Percentiles rank a stretch among this genome's conserved stretches.
Evolutionary conservation across 805 yeast genomes (phyloP).

Genomic region (Saturnispora sanitii): DNA sequence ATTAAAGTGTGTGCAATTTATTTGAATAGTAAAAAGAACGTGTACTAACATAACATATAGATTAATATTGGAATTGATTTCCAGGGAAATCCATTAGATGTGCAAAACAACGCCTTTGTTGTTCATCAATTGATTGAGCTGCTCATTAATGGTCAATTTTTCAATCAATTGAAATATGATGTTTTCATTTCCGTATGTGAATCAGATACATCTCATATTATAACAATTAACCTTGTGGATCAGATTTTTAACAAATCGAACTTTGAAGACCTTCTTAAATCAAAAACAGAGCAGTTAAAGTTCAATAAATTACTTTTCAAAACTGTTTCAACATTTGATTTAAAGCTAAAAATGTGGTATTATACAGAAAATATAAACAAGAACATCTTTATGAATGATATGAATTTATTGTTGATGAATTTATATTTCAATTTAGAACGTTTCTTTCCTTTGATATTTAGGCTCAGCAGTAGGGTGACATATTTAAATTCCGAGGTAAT

Average conservation of each 20-base stretch:
- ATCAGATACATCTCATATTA: not conserved
- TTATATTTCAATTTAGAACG: conserved; percentile 18
- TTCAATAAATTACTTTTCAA: conserved; percentile 8
- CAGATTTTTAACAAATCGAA: conserved; percentile 2
- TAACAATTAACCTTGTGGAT: conserved; percentile 7
- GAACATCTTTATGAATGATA: conserved; percentile 13
- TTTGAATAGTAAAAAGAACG: not conserved
- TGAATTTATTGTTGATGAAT: conserved; percentile 22
- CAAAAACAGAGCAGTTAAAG: conserved; percentile 8
- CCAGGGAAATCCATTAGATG: not conserved
- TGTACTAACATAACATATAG: not conserved
- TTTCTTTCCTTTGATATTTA: conserved; percentile 23
- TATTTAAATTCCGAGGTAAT: conserved; percentile 14
- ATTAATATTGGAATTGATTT: not conserved
- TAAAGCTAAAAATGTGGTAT: conserved; percentile 5
- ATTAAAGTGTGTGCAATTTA: not conserved
- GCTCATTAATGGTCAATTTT: not conserved
- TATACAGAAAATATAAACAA: not conserved
- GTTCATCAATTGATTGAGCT: not conserved
- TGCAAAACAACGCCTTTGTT: not conserved
- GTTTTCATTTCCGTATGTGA: not conserved
- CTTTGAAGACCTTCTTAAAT: conserved; percentile 9
- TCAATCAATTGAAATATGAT: not conserved
- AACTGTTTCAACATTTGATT: conserved; percentile 1
- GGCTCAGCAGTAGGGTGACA: conserved; percentile 18